phyloP scores from a whole-genome alignment of 2,329 filamentous ascomycete genomes.

The Penicillium sp. region DNA sequence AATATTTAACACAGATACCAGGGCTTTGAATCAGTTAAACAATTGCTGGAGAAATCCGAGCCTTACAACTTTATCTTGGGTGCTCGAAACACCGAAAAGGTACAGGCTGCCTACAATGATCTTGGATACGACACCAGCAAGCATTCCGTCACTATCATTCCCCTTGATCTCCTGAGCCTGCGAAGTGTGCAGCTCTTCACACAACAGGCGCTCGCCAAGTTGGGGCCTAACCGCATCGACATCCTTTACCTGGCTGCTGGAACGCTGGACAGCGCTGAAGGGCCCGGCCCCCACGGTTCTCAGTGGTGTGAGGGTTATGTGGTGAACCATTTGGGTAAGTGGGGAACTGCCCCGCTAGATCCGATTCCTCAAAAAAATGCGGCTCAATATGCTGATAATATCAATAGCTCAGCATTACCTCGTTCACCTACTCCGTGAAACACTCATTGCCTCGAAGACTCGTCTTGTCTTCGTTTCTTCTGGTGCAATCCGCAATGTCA shows the following conservation, averaged over 20 bases:
- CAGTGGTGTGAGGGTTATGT: slow-evolving; percentile 24
- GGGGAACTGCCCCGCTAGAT: neutral
- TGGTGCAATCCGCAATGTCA: slow-evolving; percentile 23
- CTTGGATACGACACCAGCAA: slow-evolving; percentile 21
- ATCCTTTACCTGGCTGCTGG: slow-evolving; percentile 23
- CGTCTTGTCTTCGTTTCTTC: slow-evolving; percentile 27
- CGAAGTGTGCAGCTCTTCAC: slow-evolving; percentile 24
- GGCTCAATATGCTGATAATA: neutral
- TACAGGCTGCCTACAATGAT: slow-evolving; percentile 18
- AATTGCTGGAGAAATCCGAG: slow-evolving; percentile 21
- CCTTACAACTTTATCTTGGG: slow-evolving; percentile 27
- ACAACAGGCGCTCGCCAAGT: slow-evolving; percentile 16
- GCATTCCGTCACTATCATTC: slow-evolving; percentile 19
- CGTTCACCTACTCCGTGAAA: slow-evolving; percentile 18
- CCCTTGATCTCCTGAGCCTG: slow-evolving; percentile 21
- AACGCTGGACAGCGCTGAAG: slow-evolving; percentile 13
- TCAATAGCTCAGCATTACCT: slow-evolving; percentile 23
- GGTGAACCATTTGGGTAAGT: slow-evolving; percentile 27
- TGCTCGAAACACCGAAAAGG: slow-evolving; percentile 18
- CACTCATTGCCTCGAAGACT: slow-evolving; percentile 18
- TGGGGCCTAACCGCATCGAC: slow-evolving; percentile 18
- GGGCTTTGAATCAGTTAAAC: slow-evolving; percentile 29
- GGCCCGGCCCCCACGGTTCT: slow-evolving; percentile 24
- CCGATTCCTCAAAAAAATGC: neutral
- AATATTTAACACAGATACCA: neutral